Evolutionary conservation across 1,284 basidiomycete genomes (phyloP).

Genomic region (Heterobasidion irregulare): DNA sequence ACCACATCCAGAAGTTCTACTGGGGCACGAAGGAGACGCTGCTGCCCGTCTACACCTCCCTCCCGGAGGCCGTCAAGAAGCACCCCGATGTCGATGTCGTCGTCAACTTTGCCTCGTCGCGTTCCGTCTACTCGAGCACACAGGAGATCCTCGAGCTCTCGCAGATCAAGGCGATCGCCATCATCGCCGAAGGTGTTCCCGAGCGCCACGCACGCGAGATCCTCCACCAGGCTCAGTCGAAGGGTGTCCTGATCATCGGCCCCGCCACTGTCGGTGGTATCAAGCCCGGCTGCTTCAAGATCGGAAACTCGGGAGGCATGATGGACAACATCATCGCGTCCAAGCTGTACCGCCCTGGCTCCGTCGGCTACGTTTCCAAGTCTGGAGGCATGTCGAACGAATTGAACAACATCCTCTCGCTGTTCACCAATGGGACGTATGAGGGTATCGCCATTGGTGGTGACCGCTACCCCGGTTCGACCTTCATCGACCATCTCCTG

Average conservation of each 20-base stretch:
- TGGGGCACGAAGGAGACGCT: slow-evolving; percentile 99
- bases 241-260: slow-evolving; percentile 92
- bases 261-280: slow-evolving; percentile 99
- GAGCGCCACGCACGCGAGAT: slow-evolving; percentile 97
- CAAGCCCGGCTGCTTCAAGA: slow-evolving; percentile 99
- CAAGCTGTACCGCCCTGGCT: slow-evolving; percentile 97
- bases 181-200: slow-evolving; percentile 98
- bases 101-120: slow-evolving; percentile 96
- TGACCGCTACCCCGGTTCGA: slow-evolving; percentile 97
- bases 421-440: slow-evolving; percentile 97
- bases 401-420: slow-evolving; percentile 98
- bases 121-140: slow-evolving; percentile 92
- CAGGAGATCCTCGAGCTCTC: slow-evolving; percentile 77
- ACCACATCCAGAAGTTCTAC: slow-evolving; percentile 99
- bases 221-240: slow-evolving; percentile 81
- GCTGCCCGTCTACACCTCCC: slow-evolving; percentile 92
- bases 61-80: slow-evolving; percentile 90
- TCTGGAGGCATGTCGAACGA: slow-evolving; percentile 99
- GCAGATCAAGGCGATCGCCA: slow-evolving; percentile 78
- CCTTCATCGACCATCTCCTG: slow-evolving; percentile 98
- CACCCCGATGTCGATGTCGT: slow-evolving; percentile 96
- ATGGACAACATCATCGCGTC: slow-evolving; percentile 99
- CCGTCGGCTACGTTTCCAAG: slow-evolving; percentile 98
- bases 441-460: slow-evolving; percentile 99
- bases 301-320: slow-evolving; percentile 99